These are phyloP conservation scores for Fusarium brachygibbosum DNA, from an alignment of 2,329 filamentous ascomycete genomes.

Conservation along the genomic window DNA sequence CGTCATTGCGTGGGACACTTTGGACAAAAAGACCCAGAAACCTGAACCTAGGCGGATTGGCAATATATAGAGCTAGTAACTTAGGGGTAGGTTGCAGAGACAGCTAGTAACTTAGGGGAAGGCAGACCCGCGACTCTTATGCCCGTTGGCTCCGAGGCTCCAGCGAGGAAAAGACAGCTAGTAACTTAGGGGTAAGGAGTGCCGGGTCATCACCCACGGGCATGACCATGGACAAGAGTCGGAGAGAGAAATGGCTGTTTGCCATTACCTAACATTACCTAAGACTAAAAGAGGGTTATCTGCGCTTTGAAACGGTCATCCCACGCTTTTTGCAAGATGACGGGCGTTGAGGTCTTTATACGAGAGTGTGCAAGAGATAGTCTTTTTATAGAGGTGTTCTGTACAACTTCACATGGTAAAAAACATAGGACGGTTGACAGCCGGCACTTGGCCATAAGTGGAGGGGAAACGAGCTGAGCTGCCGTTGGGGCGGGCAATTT, in stretches of 20 bases:
- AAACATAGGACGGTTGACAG: conserved; percentile 47
- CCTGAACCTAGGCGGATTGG: conserved; percentile 20
- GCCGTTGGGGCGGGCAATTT: conserved; percentile 39
- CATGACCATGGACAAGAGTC: conserved; percentile 25
- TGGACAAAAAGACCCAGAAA: conserved; percentile 18
- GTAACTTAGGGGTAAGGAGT: conserved; percentile 48
- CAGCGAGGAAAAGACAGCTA: conserved; percentile 42
- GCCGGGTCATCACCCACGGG: conserved; percentile 34
- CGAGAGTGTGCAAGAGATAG: not conserved
- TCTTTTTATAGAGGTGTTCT: not conserved
- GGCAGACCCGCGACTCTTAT: conserved; percentile 46
- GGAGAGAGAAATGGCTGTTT: conserved; percentile 9
- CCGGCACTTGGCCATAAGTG: conserved; percentile 39
- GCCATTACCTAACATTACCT: conserved; percentile 51
- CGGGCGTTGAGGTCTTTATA: conserved; percentile 27
- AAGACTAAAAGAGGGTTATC: conserved; percentile 44
- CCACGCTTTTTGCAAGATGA: conserved; percentile 39
- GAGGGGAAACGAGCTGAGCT: conserved; percentile 19
- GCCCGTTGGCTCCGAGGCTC: conserved; percentile 42
- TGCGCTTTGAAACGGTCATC: conserved; percentile 45
- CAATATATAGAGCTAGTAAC: conserved; percentile 38
- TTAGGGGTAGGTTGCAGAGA: conserved; percentile 44
- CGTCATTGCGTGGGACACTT: conserved; percentile 31
- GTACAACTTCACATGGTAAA: conserved; percentile 42
- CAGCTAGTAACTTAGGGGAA: conserved; percentile 47